Conservation (phyloP, 2,329 filamentous ascomycete genomes). For the Calonectria henricotiae region DNA sequence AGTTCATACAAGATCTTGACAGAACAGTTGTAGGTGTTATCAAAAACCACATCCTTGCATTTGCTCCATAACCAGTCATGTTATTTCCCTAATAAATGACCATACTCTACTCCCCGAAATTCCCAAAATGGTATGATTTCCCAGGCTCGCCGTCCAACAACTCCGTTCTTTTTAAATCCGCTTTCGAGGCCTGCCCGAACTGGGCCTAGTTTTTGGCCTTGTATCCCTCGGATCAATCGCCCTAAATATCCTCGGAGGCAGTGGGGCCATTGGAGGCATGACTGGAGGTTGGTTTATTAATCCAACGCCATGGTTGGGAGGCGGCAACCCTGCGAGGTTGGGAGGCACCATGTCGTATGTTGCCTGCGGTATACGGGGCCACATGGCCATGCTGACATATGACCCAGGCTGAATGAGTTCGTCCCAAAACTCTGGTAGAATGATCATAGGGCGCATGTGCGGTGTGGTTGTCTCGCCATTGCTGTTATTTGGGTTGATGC, state of each 20-base stretch:
- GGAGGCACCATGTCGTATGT: conserved; percentile 18
- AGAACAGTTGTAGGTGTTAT: not conserved
- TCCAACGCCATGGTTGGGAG: conserved; percentile 6
- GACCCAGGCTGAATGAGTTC: conserved; percentile 39
- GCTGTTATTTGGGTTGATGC: conserved; percentile 2
- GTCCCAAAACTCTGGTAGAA: conserved; percentile 41
- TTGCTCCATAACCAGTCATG: not conserved
- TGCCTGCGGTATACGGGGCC: conserved; percentile 16
- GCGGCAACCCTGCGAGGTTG: conserved; percentile 21
- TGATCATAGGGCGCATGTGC: conserved; percentile 30
- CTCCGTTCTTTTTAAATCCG: not conserved
- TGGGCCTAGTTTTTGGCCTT: conserved; percentile 35
- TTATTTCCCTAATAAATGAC: not conserved
- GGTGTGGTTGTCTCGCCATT: not conserved
- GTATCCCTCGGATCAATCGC: conserved; percentile 19
- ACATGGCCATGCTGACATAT: conserved; percentile 35
- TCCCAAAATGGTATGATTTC: conserved; percentile 4
- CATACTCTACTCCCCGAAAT: not conserved
- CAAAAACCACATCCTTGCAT: not conserved
- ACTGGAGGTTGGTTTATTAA: conserved; percentile 24
- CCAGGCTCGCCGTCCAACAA: not conserved
- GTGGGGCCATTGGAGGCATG: conserved; percentile 37
- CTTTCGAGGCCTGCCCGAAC: conserved; percentile 33
- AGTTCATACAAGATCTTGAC: not conserved
- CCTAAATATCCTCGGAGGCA: conserved; percentile 33